These are phyloP conservation scores for Candida qinlingensis DNA, from an alignment of 805 yeast genomes.

Conservation along the genomic window DNA sequence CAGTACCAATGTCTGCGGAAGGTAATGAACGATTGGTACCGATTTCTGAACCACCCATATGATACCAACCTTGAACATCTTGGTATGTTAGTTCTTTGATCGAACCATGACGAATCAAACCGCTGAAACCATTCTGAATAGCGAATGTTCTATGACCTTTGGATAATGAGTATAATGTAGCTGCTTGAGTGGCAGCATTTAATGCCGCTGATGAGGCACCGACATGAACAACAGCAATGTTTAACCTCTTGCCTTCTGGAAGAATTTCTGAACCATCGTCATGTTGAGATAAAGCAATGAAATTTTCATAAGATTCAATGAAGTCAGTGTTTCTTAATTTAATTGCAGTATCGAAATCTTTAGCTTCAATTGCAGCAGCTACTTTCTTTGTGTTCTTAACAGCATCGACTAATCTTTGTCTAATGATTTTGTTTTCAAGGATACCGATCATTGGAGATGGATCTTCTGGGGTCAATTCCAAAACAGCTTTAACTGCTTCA, in stretches of 20 bases:
- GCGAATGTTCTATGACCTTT: slow-evolving; percentile 90
- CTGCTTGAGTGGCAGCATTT: slow-evolving; percentile 90
- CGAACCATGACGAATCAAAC: slow-evolving; percentile 85
- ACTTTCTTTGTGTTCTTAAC: slow-evolving; percentile 84
- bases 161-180: slow-evolving; percentile 81
- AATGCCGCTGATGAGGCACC: slow-evolving; percentile 98
- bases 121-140: slow-evolving; percentile 89
- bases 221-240: slow-evolving; percentile 81
- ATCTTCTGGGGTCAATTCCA: slow-evolving; percentile 80
- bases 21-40: slow-evolving; percentile 94
- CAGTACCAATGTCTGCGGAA: slow-evolving; percentile 72
- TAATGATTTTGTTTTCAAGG: slow-evolving; percentile 77
- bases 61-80: slow-evolving; percentile 84
- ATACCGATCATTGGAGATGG: slow-evolving; percentile 95
- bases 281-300: slow-evolving; percentile 59
- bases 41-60: slow-evolving; percentile 90
- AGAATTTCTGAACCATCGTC: slow-evolving; percentile 57
- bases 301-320: slow-evolving; percentile 71
- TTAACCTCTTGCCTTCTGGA: slow-evolving; percentile 57
- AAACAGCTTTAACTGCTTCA: slow-evolving; percentile 91
- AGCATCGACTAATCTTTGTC: slow-evolving; percentile 85
- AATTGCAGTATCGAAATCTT: slow-evolving; percentile 86
- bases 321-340: slow-evolving; percentile 83
- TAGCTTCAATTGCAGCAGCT: slow-evolving; percentile 75
- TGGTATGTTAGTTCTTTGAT: slow-evolving; percentile 73